Base-by-base conservation (phyloP, 169 alveolate species). In the Perkinsus chesapeaki region DNA sequence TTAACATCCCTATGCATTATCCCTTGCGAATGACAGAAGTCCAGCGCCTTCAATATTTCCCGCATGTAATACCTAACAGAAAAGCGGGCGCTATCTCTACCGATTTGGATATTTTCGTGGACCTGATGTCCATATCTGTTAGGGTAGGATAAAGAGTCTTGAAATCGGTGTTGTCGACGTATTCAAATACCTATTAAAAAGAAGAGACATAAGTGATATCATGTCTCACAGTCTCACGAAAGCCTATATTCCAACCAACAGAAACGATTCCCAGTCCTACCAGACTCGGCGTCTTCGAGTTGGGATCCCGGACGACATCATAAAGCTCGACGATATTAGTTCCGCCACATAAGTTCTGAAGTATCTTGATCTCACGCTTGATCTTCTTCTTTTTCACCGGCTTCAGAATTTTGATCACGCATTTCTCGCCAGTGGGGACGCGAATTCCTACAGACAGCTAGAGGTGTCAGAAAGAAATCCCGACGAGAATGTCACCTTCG, bases 1-100 rank as follows among this genome's bases (percentile, higher is more conserved):
- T 98, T 98, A 91, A 98, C 98, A 93, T 98, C 99, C 92, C 99
- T 95, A 95, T 99, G 99, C 98, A 99, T 98, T 92, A 99, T 99
- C 39, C 99, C 99, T 94, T 98, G 98, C 73, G 99, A 98, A 96
- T 99, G 99, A 92, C 99, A 98, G 96, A 96, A 99, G 96, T 99
- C 99, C 91, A 99, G 96, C 19, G 99, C 99, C 97, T 97, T 95
- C 39, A 94, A 39, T 31, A 93, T 31, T 27, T 37, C 27, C 93
- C 91, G 72, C 93, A 48, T 0, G 93, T 92, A 91, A 92, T 92
- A 92, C 60, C 93, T 90, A 82, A 92, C 5, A 27, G 16, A 31
- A 19, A 12, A 7, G 93, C 37, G 39, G 7, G 7, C 39, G 27
- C 36, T 7, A 27, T 31, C 9, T 48, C 27, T 7, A 91, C 12